Base-by-base conservation (phyloP, 176 grass and related monocot genomes). In the Typha latifolia region DNA sequence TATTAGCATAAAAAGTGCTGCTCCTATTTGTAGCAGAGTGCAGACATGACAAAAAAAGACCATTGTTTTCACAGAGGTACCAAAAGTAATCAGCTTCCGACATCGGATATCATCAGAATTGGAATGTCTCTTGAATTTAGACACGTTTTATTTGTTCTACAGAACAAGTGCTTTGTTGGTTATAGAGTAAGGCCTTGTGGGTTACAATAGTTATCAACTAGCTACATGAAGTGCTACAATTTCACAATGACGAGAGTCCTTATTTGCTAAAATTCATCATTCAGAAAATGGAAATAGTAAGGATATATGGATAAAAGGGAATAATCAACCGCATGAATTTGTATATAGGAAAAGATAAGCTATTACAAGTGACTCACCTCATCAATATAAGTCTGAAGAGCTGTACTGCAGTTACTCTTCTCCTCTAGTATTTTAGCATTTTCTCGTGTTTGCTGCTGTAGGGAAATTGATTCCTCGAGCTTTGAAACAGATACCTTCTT, bases 351-450 rank as follows among this genome's bases (percentile, higher is more conserved):
- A 67, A 49, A 72, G 62, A 48, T 43, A 7, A 43, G 8, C 37
- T 9, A 59, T 19, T 16, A 59, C 15, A 2, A 59, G 16, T 12
- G 53, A 74, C 62, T 67, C 5, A 90, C 94, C 73, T 93, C 70
- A 14, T 93, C 83, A 70, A 72, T 51, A 80, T 77, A 77, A 52
- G 48, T n/a, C 22, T 82, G 83, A n/a, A 86, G 24, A 79, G 68
- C 26, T 64, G 85, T 81, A 65, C 84, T 67, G 48, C 24, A 24
- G 18, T 27, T 65, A 67, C 26, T 87, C 77, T 90, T 84, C 67
- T 90, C 86, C 37, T 84, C 84, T 48, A 89, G 64, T n/a, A 83
- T 66, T 72, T 90, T 80, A 69, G 48, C 67, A 78, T 69, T 84
- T 74, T 65, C 81, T 78, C 78, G 83, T 48, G 69, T 52, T 62